Percentiles rank a stretch among this genome's conserved stretches.
Conservation (phyloP, 805 yeast genomes). For the Cyberlindnera mrakii region DNA sequence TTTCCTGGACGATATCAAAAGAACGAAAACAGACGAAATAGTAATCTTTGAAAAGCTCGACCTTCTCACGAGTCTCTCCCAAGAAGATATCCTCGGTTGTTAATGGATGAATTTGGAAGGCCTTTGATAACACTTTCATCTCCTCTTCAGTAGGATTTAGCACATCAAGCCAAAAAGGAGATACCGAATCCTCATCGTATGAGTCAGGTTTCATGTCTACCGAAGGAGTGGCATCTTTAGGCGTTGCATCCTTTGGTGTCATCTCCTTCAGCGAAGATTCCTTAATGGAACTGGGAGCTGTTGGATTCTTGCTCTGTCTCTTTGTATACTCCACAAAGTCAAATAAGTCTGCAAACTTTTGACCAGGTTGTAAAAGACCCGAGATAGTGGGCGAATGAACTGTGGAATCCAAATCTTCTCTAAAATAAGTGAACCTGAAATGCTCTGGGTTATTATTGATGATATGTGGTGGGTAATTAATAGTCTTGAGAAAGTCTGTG, state of each 20-base stretch:
- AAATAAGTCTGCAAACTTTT: slow-evolving; percentile 57
- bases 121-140: slow-evolving; percentile 83
- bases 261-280: not conserved
- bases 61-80: slow-evolving; percentile 94
- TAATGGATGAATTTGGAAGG: slow-evolving; percentile 93
- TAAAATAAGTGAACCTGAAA: slow-evolving; percentile 83
- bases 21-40: slow-evolving; percentile 88
- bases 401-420: slow-evolving; percentile 86
- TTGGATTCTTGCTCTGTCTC: slow-evolving; percentile 6
- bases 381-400: slow-evolving; percentile 85
- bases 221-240: slow-evolving; percentile 1
- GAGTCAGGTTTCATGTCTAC: slow-evolving; percentile 10
- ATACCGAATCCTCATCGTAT: slow-evolving; percentile 29
- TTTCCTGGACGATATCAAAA: slow-evolving; percentile 75
- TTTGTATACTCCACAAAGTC: slow-evolving; percentile 32
- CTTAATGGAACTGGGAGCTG: slow-evolving; percentile 10
- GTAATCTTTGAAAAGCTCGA: slow-evolving; percentile 84
- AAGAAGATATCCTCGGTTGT: slow-evolving; percentile 92
- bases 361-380: slow-evolving; percentile 64
- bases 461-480: slow-evolving; percentile 38
- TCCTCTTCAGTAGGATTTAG: slow-evolving; percentile 94
- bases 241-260: not conserved
- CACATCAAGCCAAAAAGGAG: slow-evolving; percentile 92
- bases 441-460: slow-evolving; percentile 43
- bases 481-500: slow-evolving; percentile 19